Evolutionary conservation across 345 rosid species (phyloP).

Genomic region (Jatropha curcas): DNA sequence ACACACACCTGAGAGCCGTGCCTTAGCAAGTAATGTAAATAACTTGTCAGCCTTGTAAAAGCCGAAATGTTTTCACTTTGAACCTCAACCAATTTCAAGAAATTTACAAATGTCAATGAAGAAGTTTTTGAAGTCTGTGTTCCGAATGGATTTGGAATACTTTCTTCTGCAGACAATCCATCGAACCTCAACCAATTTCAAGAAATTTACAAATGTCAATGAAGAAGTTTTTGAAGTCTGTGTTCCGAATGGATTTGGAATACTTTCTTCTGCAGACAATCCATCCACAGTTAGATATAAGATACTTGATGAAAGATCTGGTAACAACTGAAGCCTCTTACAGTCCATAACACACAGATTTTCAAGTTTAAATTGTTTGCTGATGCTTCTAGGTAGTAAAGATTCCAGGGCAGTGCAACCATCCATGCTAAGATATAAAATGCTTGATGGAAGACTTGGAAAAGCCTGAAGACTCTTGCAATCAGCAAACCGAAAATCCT

Average conservation of each 20-base stretch:
- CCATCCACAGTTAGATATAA: neutral
- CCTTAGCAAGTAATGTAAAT: slow-evolving; percentile 5
- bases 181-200: neutral
- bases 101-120: too few species aligned
- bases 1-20: slow-evolving; percentile 3
- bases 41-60: neutral
- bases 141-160: too few species aligned
- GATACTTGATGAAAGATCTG: slow-evolving; percentile 1
- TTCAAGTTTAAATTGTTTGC: neutral
- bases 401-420: slow-evolving; percentile 10
- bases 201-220: slow-evolving; percentile 1
- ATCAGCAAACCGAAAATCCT: neutral
- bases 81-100: too few species aligned
- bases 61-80: neutral
- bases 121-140: too few species aligned
- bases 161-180: too few species aligned
- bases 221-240: neutral
- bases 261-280: neutral
- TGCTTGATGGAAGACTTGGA: slow-evolving; percentile 27
- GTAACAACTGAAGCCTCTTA: neutral
- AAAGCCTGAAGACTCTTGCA: slow-evolving; percentile 23
- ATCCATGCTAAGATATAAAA: neutral
- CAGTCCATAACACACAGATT: neutral
- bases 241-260: neutral
- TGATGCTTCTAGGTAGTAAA: neutral